A percentile compares a stretch with the other conserved stretches of the same genome.
phyloP scores from a whole-genome alignment of 2,329 filamentous ascomycete genomes.

The Pseudocercospora macadamiae region DNA sequence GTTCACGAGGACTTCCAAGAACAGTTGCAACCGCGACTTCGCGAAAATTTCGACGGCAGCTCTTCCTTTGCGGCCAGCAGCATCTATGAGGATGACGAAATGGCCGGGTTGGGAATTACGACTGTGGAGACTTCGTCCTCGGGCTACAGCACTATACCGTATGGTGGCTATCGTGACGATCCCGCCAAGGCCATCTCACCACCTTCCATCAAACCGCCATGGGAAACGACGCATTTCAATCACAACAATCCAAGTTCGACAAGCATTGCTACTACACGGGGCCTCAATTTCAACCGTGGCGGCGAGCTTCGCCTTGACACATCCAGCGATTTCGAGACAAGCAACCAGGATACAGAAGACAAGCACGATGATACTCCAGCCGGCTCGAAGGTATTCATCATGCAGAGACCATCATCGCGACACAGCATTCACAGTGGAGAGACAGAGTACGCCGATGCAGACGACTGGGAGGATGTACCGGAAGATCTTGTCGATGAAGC shows the following conservation, averaged over 20 bases:
- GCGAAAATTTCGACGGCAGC: conserved; percentile 1
- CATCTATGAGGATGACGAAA: neutral
- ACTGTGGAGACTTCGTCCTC: neutral
- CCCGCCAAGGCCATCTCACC: neutral
- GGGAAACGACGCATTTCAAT: conserved; percentile 1
- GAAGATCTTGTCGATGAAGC: conserved; percentile 16
- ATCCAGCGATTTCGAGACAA: neutral
- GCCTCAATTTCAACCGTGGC: neutral
- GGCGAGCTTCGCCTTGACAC: neutral
- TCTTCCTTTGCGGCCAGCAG: conserved; percentile 3
- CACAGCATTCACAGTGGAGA: conserved; percentile 1
- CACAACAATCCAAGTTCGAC: neutral
- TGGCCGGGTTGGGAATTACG: conserved; percentile 1
- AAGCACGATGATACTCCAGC: neutral
- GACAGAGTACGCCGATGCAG: neutral
- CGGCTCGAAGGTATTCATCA: neutral
- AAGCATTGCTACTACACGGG: neutral
- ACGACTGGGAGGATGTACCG: conserved; percentile 4
- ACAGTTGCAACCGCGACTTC: neutral
- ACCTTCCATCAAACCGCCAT: neutral
- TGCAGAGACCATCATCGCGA: conserved; percentile 1
- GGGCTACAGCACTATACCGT: neutral
- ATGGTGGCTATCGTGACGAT: neutral
- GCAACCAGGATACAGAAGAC: neutral
- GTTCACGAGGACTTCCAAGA: neutral